A percentile compares a stretch with the other conserved stretches of the same genome.
Conservation (phyloP, 2,329 filamentous ascomycete species). For the Botrytis byssoidea region DNA sequence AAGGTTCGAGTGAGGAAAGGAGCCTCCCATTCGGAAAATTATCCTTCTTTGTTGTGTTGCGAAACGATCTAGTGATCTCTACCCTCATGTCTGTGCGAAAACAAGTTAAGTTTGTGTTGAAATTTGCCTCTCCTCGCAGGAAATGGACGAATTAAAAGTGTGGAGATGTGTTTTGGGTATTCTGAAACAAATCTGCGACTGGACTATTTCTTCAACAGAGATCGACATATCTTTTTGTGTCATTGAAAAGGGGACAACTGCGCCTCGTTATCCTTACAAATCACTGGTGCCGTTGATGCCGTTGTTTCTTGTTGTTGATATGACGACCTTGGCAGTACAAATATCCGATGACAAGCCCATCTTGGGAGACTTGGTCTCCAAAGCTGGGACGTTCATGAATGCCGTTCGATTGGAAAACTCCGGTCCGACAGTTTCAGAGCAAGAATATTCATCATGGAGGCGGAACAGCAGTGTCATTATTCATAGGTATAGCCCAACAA, state of each 20-base stretch:
- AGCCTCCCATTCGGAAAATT: background rate
- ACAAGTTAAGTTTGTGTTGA: background rate
- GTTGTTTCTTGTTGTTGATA: background rate
- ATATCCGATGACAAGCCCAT: background rate
- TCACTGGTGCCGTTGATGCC: background rate
- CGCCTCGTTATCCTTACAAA: background rate
- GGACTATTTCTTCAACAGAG: background rate
- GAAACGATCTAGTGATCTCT: constrained; percentile 1
- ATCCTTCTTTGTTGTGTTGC: background rate
- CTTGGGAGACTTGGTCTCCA: background rate
- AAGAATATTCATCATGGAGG: background rate
- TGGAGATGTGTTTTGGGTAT: background rate
- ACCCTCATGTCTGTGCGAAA: background rate
- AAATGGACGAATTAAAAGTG: background rate
- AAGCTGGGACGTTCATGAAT: background rate
- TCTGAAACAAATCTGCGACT: constrained; percentile 2
- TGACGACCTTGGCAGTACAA: no score
- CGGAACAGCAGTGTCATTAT: background rate
- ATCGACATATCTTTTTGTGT: background rate
- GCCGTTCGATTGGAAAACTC: no score
- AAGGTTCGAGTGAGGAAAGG: background rate
- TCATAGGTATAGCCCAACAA: background rate
- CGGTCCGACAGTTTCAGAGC: no score
- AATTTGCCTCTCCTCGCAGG: no score
- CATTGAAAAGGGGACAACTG: background rate